Base-by-base conservation (phyloP, 176 grass and related monocot species). In the Carex pumila region DNA sequence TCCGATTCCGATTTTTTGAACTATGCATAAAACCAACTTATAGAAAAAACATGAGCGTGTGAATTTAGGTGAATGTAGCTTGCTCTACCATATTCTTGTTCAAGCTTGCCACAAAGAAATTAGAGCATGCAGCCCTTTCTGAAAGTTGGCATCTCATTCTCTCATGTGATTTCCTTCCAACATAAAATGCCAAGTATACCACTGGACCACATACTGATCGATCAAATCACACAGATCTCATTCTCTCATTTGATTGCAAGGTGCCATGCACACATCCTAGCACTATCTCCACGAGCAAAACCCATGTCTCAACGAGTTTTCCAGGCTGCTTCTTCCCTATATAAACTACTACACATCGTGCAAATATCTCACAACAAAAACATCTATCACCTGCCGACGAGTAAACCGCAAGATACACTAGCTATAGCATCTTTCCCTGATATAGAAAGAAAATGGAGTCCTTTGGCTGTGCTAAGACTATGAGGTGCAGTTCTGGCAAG, bases 181-280 rank as follows among this genome's bases (percentile, higher is more conserved):
- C 79, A 81, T 39, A 15, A 39, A 3, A 71, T 80, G 63, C 85
- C 39, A 39, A 57, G 64, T 63, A n/a, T 82, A n/a, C 15, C 58
- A 36, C 31, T 65, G 34, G 34, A 36, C 34, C 34, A 36, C 34
- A 36, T 3, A 34, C 32, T 3, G 37, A 77, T 39, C 3, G 34
- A 36, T 36, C 34, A 3, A 36, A 36, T 36, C 34, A 36, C 34
- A 36, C 34, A 36, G 74, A 36, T 36, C 34, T 36, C 34, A 36
- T 36, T 36, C 34, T 36, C 12, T 25, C 56, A 79, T 54, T 65
- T 39, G 4, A 21, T 5, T 67, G 66, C 37, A 66, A 22, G 18
- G 64, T 39, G 54, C 64, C 82, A 79, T 79, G 82, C 36, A 37
- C 36, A 37, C 36, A 37, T 37, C 36, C 36, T 37, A 5, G 36